Percentiles rank a stretch among this genome's conserved stretches.
These are phyloP conservation scores for Fraxinus sp. DNA, from an alignment of 305 asterid species.

Conservation along the genomic window DNA sequence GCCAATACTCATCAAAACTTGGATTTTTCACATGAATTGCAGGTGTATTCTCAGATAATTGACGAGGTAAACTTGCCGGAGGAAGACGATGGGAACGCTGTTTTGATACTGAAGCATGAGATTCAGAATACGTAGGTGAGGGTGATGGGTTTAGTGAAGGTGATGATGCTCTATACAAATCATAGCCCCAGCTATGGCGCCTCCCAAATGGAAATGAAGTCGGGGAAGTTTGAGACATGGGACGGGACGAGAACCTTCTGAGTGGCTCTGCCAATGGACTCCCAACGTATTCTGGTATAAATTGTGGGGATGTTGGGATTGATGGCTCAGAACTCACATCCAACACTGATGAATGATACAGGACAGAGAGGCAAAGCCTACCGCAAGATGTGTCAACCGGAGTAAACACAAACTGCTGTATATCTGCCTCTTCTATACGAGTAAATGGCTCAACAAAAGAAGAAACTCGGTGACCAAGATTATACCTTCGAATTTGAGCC, in stretches of 20 bases:
- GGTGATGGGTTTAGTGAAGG: conserved; percentile 68
- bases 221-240: conserved; percentile 48
- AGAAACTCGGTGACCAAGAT: conserved; percentile 70
- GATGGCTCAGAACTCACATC: conserved; percentile 75
- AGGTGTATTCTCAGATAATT: conserved; percentile 45
- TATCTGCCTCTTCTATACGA: conserved; percentile 73
- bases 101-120: conserved; percentile 44
- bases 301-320: conserved; percentile 71
- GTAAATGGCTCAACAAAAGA: conserved; percentile 84
- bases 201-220: conserved; percentile 59
- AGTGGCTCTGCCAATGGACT: conserved; percentile 89
- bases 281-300: conserved; percentile 83
- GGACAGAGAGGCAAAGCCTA: conserved; percentile 77
- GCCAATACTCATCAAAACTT: conserved; percentile 68
- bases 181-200: conserved; percentile 92
- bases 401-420: conserved; percentile 67
- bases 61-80: conserved; percentile 53
- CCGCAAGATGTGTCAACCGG: conserved; percentile 82
- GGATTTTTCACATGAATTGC: conserved; percentile 44
- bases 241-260: conserved; percentile 64
- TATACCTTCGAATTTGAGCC: conserved; percentile 51
- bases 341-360: conserved; percentile 56
- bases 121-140: conserved; percentile 71
- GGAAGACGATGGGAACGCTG: conserved; percentile 47
- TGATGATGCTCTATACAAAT: conserved; percentile 60